A percentile compares a stretch with the other conserved stretches of the same genome.
phyloP scores from a whole-genome alignment of 805 yeast species.

The Ogataea dorogensis region DNA sequence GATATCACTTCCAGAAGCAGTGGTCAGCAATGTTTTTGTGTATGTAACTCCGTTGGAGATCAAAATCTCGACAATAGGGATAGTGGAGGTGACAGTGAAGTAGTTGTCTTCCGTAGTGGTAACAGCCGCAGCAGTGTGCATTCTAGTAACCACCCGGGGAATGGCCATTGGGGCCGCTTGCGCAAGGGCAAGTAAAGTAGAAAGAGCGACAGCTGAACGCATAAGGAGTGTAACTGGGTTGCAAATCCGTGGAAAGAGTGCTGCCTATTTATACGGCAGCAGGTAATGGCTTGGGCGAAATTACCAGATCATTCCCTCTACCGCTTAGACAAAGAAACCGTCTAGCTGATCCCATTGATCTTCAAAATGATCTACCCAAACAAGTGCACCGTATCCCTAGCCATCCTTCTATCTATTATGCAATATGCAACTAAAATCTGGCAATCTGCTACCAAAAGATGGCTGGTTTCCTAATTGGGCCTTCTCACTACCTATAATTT shows the following conservation, averaged over 20 bases:
- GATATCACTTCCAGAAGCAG: constrained; percentile 32
- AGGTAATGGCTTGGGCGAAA: neutral
- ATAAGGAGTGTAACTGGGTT: constrained; percentile 7
- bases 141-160: constrained; percentile 27
- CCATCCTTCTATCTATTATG: constrained; percentile 8
- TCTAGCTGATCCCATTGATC: neutral
- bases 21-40: constrained; percentile 44
- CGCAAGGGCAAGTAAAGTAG: constrained; percentile 6
- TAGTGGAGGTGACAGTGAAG: constrained; percentile 46
- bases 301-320: neutral
- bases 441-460: constrained; percentile 4
- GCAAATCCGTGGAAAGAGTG: constrained; percentile 2
- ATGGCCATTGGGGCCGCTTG: constrained; percentile 25
- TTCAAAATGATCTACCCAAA: neutral
- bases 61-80: constrained; percentile 53
- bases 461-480: constrained; percentile 12
- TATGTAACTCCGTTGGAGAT: constrained; percentile 52
- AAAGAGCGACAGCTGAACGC: constrained; percentile 12
- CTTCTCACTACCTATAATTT: neutral
- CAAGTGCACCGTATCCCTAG: constrained; percentile 3
- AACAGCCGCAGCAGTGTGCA: constrained; percentile 33
- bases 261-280: constrained; percentile 3
- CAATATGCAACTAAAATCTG: constrained; percentile 7
- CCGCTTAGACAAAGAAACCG: constrained; percentile 1
- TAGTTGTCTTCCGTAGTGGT: constrained; percentile 32